Percentiles rank a stretch among this genome's conserved stretches.
Evolutionary conservation across 768 basidiomycete genomes (phyloP).

Genomic region (Hygrophorus russula): DNA sequence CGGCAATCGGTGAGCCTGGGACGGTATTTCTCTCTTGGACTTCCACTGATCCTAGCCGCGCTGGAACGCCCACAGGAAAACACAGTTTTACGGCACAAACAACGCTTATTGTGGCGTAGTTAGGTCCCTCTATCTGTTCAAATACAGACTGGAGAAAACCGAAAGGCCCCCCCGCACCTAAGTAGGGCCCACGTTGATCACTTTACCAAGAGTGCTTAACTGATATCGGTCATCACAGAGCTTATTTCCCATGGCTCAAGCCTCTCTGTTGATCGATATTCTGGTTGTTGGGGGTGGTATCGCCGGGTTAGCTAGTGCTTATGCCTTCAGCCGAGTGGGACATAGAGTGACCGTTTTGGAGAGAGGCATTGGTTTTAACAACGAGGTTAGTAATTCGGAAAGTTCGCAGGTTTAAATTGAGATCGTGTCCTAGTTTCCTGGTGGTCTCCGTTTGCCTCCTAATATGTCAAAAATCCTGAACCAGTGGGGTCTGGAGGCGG

Average conservation of each 20-base stretch:
- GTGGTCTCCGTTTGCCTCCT: conserved; percentile 29
- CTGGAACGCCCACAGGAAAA: too few species aligned
- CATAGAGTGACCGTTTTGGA: conserved; percentile 47
- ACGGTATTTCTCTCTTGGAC: too few species aligned
- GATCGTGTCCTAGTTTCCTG: conserved; percentile 9
- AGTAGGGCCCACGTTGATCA: too few species aligned
- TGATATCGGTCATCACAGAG: neutral
- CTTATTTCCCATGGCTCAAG: conserved; percentile 6
- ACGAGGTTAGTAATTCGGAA: neutral
- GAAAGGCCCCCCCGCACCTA: too few species aligned
- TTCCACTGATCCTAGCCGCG: too few species aligned
- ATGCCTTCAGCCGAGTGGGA: conserved; percentile 40
- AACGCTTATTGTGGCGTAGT: too few species aligned
- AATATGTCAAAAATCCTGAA: conserved; percentile 37
- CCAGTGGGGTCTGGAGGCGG: conserved; percentile 38
- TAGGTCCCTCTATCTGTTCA: too few species aligned
- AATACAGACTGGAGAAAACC: too few species aligned
- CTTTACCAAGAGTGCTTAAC: neutral
- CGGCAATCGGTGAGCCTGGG: too few species aligned
- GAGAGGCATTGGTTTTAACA: neutral
- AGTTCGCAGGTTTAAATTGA: too few species aligned
- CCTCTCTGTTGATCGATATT: conserved; percentile 19
- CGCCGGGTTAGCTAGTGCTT: conserved; percentile 42
- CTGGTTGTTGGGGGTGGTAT: conserved; percentile 32
- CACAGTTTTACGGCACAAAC: too few species aligned